These are phyloP conservation scores for Oryza coarctata DNA, from an alignment of 176 grass and related monocot species.

Conservation along the genomic window DNA sequence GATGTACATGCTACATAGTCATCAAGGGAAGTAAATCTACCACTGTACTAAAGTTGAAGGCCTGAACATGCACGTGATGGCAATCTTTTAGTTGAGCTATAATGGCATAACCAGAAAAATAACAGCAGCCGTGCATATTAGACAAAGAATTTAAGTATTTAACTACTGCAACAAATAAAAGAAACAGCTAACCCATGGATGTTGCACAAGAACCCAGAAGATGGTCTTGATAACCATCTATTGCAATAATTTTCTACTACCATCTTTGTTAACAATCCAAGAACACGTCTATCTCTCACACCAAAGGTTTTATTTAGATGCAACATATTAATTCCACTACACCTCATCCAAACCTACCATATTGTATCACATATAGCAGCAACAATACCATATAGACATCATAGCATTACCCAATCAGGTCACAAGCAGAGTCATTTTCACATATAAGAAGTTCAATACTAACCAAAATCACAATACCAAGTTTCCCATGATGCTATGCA, in stretches of 20 bases:
- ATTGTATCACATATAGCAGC: not conserved
- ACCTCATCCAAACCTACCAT: not conserved
- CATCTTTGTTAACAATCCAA: not conserved
- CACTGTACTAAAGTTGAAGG: not conserved
- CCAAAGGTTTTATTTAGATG: constrained; percentile 9
- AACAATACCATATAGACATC: constrained; percentile 40
- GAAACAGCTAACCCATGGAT: not conserved
- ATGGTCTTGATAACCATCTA: not conserved
- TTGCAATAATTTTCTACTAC: not conserved
- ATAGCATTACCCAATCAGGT: constrained; percentile 25
- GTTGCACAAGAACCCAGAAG: not conserved
- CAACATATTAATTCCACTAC: not conserved
- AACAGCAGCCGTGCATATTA: not conserved
- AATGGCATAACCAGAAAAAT: not conserved
- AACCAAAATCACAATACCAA: constrained; percentile 38
- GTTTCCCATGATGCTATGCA: constrained; percentile 34
- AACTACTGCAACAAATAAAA: not conserved
- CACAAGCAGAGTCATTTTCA: constrained; percentile 23
- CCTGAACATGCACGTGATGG: not conserved
- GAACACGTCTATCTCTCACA: not conserved
- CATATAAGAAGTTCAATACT: constrained; percentile 15
- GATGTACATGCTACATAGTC: not conserved
- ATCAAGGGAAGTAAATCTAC: not conserved
- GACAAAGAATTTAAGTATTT: not conserved
- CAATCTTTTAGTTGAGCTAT: not conserved